Base-by-base conservation (phyloP, 179 eudicot genomes). In the Drosera spatulata region DNA sequence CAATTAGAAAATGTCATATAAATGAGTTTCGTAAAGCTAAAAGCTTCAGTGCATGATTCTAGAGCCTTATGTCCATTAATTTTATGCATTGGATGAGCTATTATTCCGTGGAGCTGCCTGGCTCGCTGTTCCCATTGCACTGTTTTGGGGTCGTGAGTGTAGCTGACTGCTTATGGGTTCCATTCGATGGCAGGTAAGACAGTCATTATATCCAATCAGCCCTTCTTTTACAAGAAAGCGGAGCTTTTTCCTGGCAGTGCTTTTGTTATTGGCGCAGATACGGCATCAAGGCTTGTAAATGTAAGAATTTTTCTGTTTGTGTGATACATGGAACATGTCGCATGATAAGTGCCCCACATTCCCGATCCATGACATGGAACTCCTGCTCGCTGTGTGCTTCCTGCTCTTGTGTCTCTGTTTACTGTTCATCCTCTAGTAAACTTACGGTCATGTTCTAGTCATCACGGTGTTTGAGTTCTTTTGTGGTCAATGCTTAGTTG, bases 241-340 rank as follows among this genome's bases (percentile, higher is more conserved):
- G 94, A 86, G 58, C 85, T 84, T 69, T 84, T 93, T 57, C 99
- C 97, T 37, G 99, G 97, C 57, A 93, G 97, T 68, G 93, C 94
- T 62, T 93, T 89, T 62, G 99, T 93, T 10, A 80, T 93, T 60
- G 99, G 99, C 52, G 94, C 79, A 14, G 97, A 86, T 66, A 93
- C 97, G 39, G 95, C 80, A 42, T 85, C 71, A 55, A 89, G 99
- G 83, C 94, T 93, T 67, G 66, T 89, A 43, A 71, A 93, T 81
- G 97, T 90, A 86, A 33, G 82, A 6, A 55, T 60, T 53, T 33
- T 58, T 22, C 33, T 22, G 33, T 22, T 22, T 22, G 33, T 22
- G 33, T 22, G 33, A 22, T 22, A 22, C 33, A 1, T 22, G 33
- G 33, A 22, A 22, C 33, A 0, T 22, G 33, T 22, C 1, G 1